phyloP scores from a whole-genome alignment of 2,329 filamentous ascomycete species.

The Gremmenia infestans region DNA sequence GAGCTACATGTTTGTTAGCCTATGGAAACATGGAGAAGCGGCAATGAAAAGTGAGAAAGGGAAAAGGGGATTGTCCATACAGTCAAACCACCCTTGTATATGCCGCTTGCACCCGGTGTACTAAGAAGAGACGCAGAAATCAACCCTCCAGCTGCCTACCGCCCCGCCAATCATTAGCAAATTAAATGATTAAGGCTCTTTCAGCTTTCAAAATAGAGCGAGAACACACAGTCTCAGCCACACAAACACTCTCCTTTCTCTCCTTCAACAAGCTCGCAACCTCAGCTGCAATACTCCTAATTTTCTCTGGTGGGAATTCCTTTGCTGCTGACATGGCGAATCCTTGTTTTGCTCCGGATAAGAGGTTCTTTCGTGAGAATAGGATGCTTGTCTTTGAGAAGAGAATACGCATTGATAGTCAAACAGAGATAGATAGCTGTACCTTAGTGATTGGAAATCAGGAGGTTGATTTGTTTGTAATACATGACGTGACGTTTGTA shows the following conservation, averaged over 20 bases:
- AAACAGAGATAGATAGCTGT: not conserved
- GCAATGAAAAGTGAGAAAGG: not conserved
- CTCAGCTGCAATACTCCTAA: slow-evolving; percentile 34
- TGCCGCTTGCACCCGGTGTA: slow-evolving; percentile 50
- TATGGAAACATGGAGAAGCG: not conserved
- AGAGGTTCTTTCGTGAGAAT: not conserved
- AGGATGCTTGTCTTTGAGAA: not conserved
- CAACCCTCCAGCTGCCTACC: slow-evolving; percentile 55
- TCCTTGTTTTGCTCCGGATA: not conserved
- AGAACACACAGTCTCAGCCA: slow-evolving; percentile 52
- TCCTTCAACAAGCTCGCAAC: slow-evolving; percentile 49
- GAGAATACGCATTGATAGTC: not conserved
- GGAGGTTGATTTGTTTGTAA: slow-evolving; percentile 5
- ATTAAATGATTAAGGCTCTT: not conserved
- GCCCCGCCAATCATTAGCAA: not conserved
- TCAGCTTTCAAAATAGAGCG: not conserved
- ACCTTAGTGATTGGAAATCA: not conserved
- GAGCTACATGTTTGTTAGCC: slow-evolving; percentile 14
- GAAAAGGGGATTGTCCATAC: slow-evolving; percentile 22
- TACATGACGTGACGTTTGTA: slow-evolving; percentile 3
- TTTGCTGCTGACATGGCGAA: slow-evolving; percentile 9
- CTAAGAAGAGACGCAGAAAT: slow-evolving; percentile 55
- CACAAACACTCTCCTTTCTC: slow-evolving; percentile 51
- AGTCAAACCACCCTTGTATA: slow-evolving; percentile 59
- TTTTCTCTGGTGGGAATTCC: slow-evolving; percentile 26